A percentile compares a stretch with the other conserved stretches of the same genome.
Evolutionary conservation across 257 asterid genomes (phyloP).

Genomic region (Eucommia ulmoides): DNA sequence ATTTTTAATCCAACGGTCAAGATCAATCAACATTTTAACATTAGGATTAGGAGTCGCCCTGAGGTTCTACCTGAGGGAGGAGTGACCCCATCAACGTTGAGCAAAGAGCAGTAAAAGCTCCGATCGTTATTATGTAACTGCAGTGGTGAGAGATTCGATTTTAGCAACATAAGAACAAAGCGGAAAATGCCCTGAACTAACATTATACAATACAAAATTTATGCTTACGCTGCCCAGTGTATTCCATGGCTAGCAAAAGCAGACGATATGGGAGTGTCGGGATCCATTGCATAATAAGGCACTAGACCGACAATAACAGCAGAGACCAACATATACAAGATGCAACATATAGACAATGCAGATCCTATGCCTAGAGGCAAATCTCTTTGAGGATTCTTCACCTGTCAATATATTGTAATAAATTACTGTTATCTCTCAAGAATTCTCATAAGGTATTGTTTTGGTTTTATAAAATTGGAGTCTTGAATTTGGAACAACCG

Average conservation of each 20-base stretch:
- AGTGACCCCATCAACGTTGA: slow-evolving; percentile 93
- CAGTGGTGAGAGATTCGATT: slow-evolving; percentile 10
- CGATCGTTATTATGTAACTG: slow-evolving; percentile 64
- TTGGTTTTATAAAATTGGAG: too few relatives aligned
- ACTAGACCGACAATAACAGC: slow-evolving; percentile 92
- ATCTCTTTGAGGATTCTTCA: slow-evolving; percentile 90
- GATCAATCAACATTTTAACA: too few relatives aligned
- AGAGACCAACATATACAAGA: slow-evolving; percentile 85
- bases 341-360: slow-evolving; percentile 73
- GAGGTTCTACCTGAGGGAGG: slow-evolving; percentile 72
- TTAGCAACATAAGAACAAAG: neutral
- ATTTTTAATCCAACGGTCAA: too few relatives aligned
- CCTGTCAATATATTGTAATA: slow-evolving; percentile 50
- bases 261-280: slow-evolving; percentile 97
- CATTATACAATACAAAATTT: slow-evolving; percentile 6
- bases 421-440: too few relatives aligned
- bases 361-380: slow-evolving; percentile 92
- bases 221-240: slow-evolving; percentile 91
- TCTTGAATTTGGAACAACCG: too few relatives aligned
- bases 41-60: too few relatives aligned
- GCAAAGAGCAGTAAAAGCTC: slow-evolving; percentile 93
- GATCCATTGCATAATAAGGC: slow-evolving; percentile 88
- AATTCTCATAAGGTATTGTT: too few relatives aligned
- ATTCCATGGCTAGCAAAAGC: slow-evolving; percentile 74
- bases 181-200: slow-evolving; percentile 4